Conservation (phyloP, 495 filamentous ascomycete species). For the Hypomontagnella submonticulosa region DNA sequence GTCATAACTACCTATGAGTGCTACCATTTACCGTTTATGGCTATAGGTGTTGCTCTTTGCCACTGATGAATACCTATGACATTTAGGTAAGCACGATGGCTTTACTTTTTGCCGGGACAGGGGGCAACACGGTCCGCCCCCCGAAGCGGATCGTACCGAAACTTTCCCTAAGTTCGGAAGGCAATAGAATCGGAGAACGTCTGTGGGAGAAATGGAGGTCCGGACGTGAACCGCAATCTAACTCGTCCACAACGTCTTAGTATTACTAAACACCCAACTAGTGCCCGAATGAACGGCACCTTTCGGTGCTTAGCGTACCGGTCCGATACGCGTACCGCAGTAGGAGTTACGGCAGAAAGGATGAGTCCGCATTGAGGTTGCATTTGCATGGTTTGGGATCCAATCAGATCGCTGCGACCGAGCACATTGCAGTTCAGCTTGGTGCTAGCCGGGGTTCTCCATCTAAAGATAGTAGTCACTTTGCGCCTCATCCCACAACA, state of each 20-base stretch:
- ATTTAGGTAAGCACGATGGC: no score
- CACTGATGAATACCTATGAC: no score
- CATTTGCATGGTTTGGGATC: slow-evolving; percentile 30
- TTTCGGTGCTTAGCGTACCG: slow-evolving; percentile 35
- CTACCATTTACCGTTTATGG: neutral
- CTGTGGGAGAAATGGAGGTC: slow-evolving; percentile 3
- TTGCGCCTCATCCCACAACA: slow-evolving; percentile 10
- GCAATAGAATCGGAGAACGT: slow-evolving; percentile 12
- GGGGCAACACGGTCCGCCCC: slow-evolving; percentile 12
- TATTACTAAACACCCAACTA: slow-evolving; percentile 11
- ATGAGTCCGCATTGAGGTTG: slow-evolving; percentile 2
- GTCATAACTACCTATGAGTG: neutral
- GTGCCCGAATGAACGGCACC: slow-evolving; percentile 14
- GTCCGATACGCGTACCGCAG: slow-evolving; percentile 14
- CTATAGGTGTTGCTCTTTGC: no score
- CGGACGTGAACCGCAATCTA: slow-evolving; percentile 6
- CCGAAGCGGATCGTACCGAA: slow-evolving; percentile 27
- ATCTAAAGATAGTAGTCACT: slow-evolving; percentile 19
- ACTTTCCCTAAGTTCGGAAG: slow-evolving; percentile 16
- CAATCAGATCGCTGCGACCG: slow-evolving; percentile 29
- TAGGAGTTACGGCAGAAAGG: slow-evolving; percentile 5
- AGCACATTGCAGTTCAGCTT: slow-evolving; percentile 9
- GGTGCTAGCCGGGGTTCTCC: slow-evolving; percentile 1
- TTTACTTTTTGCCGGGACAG: neutral
- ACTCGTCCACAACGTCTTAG: slow-evolving; percentile 10